Evolutionary conservation across 2,329 filamentous ascomycete genomes (phyloP).

Genomic region (Helicocarpus griseus): DNA sequence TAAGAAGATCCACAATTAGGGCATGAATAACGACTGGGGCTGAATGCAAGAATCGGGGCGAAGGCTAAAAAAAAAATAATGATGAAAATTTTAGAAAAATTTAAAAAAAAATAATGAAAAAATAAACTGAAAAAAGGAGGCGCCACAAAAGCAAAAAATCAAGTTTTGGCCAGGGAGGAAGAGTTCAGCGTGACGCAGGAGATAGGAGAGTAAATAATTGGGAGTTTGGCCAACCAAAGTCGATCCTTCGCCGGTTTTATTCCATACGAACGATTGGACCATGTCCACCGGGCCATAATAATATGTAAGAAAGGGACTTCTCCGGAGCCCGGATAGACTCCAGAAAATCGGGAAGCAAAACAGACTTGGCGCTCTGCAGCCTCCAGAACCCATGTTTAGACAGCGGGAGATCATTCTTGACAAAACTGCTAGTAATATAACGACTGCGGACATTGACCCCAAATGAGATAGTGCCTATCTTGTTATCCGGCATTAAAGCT

Average conservation of each 20-base stretch:
- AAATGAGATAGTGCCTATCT: conserved; percentile 6
- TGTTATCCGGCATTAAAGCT: too few species aligned
- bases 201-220: background rate
- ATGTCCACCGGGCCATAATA: background rate
- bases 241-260: background rate
- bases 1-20: background rate
- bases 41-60: background rate
- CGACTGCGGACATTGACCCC: conserved; percentile 6
- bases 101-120: background rate
- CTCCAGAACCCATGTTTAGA: conserved; percentile 7
- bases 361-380: background rate
- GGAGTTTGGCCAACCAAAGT: background rate
- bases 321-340: background rate
- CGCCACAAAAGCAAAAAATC: background rate
- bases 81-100: background rate
- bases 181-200: background rate
- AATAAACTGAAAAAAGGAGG: background rate
- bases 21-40: background rate
- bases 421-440: conserved; percentile 7
- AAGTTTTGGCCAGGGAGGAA: background rate
- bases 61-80: background rate
- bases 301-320: background rate
- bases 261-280: background rate
- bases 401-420: background rate
- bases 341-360: background rate